phyloP scores from a whole-genome alignment of 768 basidiomycete species.

The Leccinum truebloodii region DNA sequence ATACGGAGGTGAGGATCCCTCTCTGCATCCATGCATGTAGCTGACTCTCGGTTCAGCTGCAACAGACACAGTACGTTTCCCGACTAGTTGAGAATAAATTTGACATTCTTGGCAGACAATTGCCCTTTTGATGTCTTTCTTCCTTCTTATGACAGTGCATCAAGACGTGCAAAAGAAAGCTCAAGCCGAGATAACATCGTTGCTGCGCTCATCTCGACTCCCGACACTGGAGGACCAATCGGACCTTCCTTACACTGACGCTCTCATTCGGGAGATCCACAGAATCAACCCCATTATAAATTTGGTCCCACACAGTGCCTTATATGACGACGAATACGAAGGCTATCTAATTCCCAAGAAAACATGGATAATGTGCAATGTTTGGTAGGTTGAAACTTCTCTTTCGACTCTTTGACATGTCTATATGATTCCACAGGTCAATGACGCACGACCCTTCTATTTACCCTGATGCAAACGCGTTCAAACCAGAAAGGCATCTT shows the following conservation, averaged over 20 bases:
- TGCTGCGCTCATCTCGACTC: slow-evolving; percentile 23
- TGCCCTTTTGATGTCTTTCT: slow-evolving; percentile 11
- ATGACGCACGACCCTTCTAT: slow-evolving; percentile 33
- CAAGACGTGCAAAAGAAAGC: slow-evolving; percentile 28
- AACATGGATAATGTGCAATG: slow-evolving; percentile 16
- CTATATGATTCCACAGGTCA: slow-evolving; percentile 22
- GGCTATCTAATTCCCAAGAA: slow-evolving; percentile 15
- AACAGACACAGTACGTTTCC: slow-evolving; percentile 12
- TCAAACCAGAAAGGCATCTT: slow-evolving; percentile 32
- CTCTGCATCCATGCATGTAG: too few relatives aligned
- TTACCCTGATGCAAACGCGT: slow-evolving; percentile 31
- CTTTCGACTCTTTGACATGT: neutral
- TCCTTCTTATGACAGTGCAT: slow-evolving; percentile 18
- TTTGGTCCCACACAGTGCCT: slow-evolving; percentile 19
- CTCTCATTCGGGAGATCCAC: slow-evolving; percentile 26
- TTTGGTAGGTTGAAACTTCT: slow-evolving; percentile 7
- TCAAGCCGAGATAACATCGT: slow-evolving; percentile 24
- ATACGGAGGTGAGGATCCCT: slow-evolving; percentile 5
- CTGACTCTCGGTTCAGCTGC: slow-evolving; percentile 6
- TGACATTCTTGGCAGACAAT: slow-evolving; percentile 6
- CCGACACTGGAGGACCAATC: slow-evolving; percentile 28
- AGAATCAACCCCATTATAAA: slow-evolving; percentile 20
- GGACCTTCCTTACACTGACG: slow-evolving; percentile 28
- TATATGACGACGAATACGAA: slow-evolving; percentile 11
- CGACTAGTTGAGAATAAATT: neutral